Conservation (phyloP, 2,329 filamentous ascomycete genomes). For the Beauveria bassiana region DNA sequence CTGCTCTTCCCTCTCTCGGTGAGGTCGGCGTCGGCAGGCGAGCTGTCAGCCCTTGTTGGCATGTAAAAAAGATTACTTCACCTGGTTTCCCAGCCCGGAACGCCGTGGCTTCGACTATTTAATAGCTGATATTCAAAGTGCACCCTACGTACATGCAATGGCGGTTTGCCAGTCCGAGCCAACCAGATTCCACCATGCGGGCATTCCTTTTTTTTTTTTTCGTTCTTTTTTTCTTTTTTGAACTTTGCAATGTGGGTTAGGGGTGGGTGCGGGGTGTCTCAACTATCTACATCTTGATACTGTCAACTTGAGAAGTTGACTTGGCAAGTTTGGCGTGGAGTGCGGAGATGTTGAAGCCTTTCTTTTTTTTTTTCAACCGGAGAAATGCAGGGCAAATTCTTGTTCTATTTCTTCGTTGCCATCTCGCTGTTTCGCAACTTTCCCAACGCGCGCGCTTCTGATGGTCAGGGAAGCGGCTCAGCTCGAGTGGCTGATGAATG, state of each 20-base stretch:
- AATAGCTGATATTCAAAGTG: neutral
- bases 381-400: neutral
- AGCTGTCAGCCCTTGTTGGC: neutral
- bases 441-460: neutral
- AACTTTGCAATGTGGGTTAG: neutral
- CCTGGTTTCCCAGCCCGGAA: neutral
- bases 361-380: neutral
- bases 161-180: neutral
- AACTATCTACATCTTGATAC: neutral
- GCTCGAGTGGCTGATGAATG: neutral
- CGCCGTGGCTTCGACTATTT: neutral
- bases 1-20: neutral
- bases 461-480: neutral
- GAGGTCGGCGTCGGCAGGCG: neutral
- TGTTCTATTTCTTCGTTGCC: neutral
- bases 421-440: neutral
- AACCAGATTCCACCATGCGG: neutral
- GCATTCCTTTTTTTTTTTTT: neutral
- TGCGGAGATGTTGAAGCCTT: neutral
- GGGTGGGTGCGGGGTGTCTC: neutral
- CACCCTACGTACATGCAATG: slow-evolving; percentile 1
- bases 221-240: neutral
- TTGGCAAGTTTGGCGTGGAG: neutral
- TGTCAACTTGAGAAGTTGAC: neutral
- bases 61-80: neutral